Base-by-base conservation (phyloP, 306 rosid genomes). In the Cajanus cajan region DNA sequence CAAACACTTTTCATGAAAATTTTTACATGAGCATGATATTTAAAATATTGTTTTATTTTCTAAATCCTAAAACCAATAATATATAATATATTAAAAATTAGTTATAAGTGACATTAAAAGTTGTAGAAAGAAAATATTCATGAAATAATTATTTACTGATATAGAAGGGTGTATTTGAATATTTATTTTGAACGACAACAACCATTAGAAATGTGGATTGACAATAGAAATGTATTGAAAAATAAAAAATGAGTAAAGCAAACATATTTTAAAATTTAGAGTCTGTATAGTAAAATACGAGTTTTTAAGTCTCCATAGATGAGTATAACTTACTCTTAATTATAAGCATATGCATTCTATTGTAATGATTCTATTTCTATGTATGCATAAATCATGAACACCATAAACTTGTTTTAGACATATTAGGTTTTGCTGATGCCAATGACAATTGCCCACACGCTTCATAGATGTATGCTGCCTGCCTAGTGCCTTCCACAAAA, bases 381-480 rank as follows among this genome's bases (percentile, higher is more conserved):
- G 33, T 0, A 44, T 48, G 37, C 50, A 76, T 14, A 62, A 77
- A 76, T 47, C 7, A 33, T 18, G 50, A 44, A 12, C 1, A 65
- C 15, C 24, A 63, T 14, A 22, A 76, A 22, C 65, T 48, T 76
- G 73, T 47, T 36, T 65, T 8, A 47, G 15, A 24, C 31, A 77
- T 51, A 18, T 36, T 15, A 40, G 61, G 76, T 28, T 78, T 40
- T 3, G 76, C 36, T 66, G 74, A 51, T 66, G 74, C 44, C 40
- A 43, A 9, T 37, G 43, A 66, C 40, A 80, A 80, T 63, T 54
- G 6, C 74, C 48, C 62, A 21, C 76, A 66, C 69, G 82, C 72
- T 18, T 55, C 11, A 51, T 6, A 57, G 21, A 66, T 15, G 25
- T 45, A 4, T 67, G 57, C 9, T 64, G 45, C 24, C 28, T 36